Evolutionary conservation across 441 rosid species (phyloP).

Genomic region (Rhodomyrtus psidioides): DNA sequence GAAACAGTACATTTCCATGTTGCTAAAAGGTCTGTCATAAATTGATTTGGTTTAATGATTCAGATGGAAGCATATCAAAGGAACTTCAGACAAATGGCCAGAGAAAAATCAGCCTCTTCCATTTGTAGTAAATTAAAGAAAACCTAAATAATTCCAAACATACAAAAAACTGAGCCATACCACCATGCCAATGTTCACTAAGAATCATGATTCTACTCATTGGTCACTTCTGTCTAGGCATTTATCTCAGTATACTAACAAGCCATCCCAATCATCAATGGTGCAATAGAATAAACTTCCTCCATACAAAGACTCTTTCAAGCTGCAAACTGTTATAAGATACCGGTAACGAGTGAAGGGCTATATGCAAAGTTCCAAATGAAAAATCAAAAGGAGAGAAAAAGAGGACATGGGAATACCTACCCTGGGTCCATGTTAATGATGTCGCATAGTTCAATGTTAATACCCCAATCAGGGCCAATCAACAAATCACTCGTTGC

Average conservation of each 20-base stretch:
- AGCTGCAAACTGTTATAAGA: not conserved
- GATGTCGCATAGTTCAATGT: slow-evolving; percentile 87
- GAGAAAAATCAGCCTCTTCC: not conserved
- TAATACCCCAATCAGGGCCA: slow-evolving; percentile 98
- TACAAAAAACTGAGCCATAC: not conserved
- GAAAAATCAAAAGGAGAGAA: not conserved
- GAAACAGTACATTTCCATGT: not conserved
- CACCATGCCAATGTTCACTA: not conserved
- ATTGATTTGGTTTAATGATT: not conserved
- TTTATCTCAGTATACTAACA: not conserved
- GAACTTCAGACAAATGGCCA: not conserved
- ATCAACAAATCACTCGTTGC: slow-evolving; percentile 82
- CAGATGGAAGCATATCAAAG: not conserved
- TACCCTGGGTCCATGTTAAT: slow-evolving; percentile 92
- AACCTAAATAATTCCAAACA: not conserved
- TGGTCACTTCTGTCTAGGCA: not conserved
- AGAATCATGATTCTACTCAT: not conserved
- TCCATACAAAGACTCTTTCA: not conserved
- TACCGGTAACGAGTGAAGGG: not conserved
- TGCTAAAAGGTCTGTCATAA: not conserved
- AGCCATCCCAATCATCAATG: not conserved
- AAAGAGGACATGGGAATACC: not conserved
- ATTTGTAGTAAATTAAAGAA: not conserved
- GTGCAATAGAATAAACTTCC: not conserved
- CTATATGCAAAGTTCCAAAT: not conserved